A percentile compares a stretch with the other conserved stretches of the same genome.
Conservation (phyloP, 1,139 yeast genomes). For the Geotrichum siamense region DNA sequence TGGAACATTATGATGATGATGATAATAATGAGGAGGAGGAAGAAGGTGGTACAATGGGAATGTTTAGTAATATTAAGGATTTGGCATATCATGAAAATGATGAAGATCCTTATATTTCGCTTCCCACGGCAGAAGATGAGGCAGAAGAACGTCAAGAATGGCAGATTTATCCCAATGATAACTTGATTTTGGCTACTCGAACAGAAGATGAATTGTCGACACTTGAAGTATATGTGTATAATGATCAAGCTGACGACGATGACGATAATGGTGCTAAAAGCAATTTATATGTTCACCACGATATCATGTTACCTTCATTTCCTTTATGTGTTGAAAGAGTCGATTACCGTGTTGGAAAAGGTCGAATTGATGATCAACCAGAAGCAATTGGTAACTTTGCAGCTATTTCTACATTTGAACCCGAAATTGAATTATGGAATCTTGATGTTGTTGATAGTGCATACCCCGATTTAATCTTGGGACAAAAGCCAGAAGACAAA, state of each 20-base stretch:
- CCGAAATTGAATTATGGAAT: constrained; percentile 96
- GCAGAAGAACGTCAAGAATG: constrained; percentile 74
- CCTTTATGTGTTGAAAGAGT: constrained; percentile 97
- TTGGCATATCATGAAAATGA: constrained; percentile 51
- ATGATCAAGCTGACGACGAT: constrained; percentile 60
- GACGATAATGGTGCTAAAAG: constrained; percentile 55
- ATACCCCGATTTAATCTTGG: constrained; percentile 88
- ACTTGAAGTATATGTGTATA: constrained; percentile 88
- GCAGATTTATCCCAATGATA: constrained; percentile 86
- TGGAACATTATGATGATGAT: constrained; percentile 71
- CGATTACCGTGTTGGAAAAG: constrained; percentile 46
- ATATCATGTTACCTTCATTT: constrained; percentile 92
- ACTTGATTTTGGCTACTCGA: constrained; percentile 80
- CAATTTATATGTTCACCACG: constrained; percentile 88
- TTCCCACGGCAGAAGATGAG: constrained; percentile 54
- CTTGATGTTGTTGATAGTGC: constrained; percentile 88
- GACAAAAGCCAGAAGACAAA: constrained; percentile 56
- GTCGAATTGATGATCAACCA: constrained; percentile 25
- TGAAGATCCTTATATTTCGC: constrained; percentile 68
- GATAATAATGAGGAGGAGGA: constrained; percentile 71
- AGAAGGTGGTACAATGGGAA: constrained; percentile 40
- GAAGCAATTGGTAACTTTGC: constrained; percentile 72
- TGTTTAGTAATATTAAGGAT: constrained; percentile 39
- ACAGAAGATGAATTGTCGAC: constrained; percentile 94
- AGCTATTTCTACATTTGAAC: constrained; percentile 95